These are phyloP conservation scores for Prunus mongolica DNA, from an alignment of 306 rosid genomes.

Conservation along the genomic window DNA sequence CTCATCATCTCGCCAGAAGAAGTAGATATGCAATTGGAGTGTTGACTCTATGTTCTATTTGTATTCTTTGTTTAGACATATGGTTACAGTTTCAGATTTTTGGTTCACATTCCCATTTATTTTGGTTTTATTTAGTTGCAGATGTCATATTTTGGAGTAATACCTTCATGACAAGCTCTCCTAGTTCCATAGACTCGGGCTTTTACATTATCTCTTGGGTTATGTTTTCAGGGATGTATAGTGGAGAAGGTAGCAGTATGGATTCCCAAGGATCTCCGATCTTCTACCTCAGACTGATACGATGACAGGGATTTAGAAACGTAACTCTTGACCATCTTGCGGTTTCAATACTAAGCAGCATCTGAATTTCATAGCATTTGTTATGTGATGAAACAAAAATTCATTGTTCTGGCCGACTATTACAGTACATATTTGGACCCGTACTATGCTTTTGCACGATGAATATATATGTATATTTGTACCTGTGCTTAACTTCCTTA, in stretches of 20 bases:
- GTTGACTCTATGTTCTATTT: too few relatives aligned
- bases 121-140: too few relatives aligned
- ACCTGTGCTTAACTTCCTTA: too few relatives aligned
- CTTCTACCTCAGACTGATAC: too few relatives aligned
- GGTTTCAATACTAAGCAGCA: neutral
- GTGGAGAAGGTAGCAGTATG: neutral
- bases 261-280: conserved; percentile 2
- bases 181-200: neutral
- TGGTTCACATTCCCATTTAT: too few relatives aligned
- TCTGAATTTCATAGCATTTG: neutral
- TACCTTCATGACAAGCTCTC: neutral
- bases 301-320: too few relatives aligned
- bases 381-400: neutral
- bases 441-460: neutral
- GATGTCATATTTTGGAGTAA: too few relatives aligned
- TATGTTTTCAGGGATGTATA: conserved; percentile 9
- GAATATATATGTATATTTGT: too few relatives aligned
- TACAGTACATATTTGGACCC: neutral
- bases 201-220: neutral
- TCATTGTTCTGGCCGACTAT: neutral
- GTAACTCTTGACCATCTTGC: too few relatives aligned
- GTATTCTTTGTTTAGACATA: too few relatives aligned
- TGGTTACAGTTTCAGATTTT: too few relatives aligned
- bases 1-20: neutral
- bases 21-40: neutral